Evolutionary conservation across 2,329 filamentous ascomycete genomes (phyloP), one percentile per base, ranked within the genome.

Genomic region (Neonectria ditissima): DNA sequence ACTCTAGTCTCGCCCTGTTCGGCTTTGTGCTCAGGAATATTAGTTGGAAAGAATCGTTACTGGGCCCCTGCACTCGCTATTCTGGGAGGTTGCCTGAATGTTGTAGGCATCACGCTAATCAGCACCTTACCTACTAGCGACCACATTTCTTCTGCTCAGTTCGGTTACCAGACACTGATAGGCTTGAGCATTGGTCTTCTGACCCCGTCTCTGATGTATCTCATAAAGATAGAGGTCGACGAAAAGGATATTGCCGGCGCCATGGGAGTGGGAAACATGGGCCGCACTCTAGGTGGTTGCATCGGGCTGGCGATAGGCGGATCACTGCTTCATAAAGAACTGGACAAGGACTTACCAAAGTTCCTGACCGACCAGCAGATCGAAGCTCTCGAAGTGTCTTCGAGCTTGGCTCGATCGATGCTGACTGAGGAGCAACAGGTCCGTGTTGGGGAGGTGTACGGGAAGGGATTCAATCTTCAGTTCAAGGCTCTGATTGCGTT

Each of bases 401-500:
- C 39, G 20, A 30, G 32, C 5, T 16, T 52, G 47, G 55, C 55
- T 2, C 45, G 22, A n/a, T 41, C 44, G n/a, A 41, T 58, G 32
- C 18, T 58, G 11, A 58, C 16, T 9, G 55, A 51, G 14, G 55
- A 58, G 37, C 55, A 59, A 22, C 34, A 14, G 16, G 13, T 59
- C 26, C 56, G 43, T 11, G 28, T 59, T 18, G 47, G 47, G 26
- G 37, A 59, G n/a, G 56, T 52, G 24, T 59, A 59, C 16, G 56
- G 56, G 18, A 28, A 37, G n/a, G 47, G 56, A 2, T 59, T 44
- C 13, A 52, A 59, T 20, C n/a, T 52, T 13, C 34, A 59, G 39
- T 59, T 52, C 37, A 52, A 45, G 14, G 56, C 47, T 9, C 9
- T 59, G 45, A 44, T 53, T 28, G 56, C 56, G 18, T 59, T 59